Conservation (phyloP, 805 yeast species). For the Wickerhamomyces queroliae region DNA sequence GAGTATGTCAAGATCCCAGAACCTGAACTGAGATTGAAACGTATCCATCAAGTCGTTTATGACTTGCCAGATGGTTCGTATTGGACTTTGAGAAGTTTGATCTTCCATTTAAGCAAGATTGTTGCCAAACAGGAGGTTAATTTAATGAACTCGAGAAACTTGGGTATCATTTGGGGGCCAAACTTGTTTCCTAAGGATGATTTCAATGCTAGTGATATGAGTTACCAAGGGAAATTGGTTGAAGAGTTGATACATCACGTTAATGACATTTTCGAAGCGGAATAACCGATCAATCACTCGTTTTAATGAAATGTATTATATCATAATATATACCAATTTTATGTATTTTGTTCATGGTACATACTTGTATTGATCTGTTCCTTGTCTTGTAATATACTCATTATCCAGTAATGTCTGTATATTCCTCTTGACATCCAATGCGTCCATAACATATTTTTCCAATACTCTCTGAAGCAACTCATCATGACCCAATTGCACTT, state of each 20-base stretch:
- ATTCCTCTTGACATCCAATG: conserved; percentile 5
- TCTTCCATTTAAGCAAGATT: conserved; percentile 80
- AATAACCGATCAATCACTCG: conserved; percentile 18
- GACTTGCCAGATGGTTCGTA: conserved; percentile 92
- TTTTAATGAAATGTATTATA: not conserved
- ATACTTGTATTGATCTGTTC: conserved; percentile 10
- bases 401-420: conserved; percentile 6
- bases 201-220: conserved; percentile 66
- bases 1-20: conserved; percentile 68
- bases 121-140: conserved; percentile 56
- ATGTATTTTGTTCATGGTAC: conserved; percentile 9
- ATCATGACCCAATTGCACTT: conserved; percentile 9
- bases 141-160: conserved; percentile 75
- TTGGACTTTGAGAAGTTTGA: conserved; percentile 78
- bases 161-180: conserved; percentile 96
- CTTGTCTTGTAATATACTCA: conserved; percentile 10
- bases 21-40: conserved; percentile 57
- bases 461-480: conserved; percentile 6
- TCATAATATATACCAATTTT: not conserved
- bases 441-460: conserved; percentile 5
- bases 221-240: conserved; percentile 68
- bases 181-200: conserved; percentile 67
- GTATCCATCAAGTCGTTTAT: conserved; percentile 80
- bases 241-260: conserved; percentile 84
- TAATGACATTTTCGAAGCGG: conserved; percentile 71